Evolutionary conservation across 768 basidiomycete genomes (phyloP).

Genomic region (Termitomyces titanicus): DNA sequence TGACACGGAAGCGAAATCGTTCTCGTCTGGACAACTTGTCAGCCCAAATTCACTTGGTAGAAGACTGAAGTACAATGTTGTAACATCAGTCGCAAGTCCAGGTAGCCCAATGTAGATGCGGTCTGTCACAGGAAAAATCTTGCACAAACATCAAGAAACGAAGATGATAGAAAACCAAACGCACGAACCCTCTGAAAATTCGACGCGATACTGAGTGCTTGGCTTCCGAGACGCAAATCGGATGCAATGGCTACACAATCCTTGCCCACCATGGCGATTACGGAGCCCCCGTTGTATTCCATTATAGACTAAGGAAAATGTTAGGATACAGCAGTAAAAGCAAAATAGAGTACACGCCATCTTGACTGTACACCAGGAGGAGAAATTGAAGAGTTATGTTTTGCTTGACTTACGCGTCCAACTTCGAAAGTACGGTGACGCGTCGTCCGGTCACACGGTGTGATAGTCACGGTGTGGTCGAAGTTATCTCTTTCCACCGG

Average conservation of each 20-base stretch:
- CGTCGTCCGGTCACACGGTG: conserved; percentile 33
- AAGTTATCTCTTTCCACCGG: too few relatives aligned
- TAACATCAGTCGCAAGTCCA: conserved; percentile 91
- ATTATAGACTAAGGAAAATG: conserved; percentile 67
- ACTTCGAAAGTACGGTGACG: conserved; percentile 36
- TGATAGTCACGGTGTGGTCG: conserved; percentile 13
- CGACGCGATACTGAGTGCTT: conserved; percentile 79
- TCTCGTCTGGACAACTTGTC: conserved; percentile 59
- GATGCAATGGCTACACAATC: conserved; percentile 98
- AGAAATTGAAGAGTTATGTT: conserved; percentile 1
- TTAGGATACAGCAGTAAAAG: conserved; percentile 8
- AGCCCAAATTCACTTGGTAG: conserved; percentile 8
- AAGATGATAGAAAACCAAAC: background rate
- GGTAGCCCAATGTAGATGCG: conserved; percentile 88
- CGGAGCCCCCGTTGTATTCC: conserved; percentile 96
- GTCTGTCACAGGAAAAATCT: conserved; percentile 96
- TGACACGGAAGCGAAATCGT: conserved; percentile 88
- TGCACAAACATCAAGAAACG: conserved; percentile 10
- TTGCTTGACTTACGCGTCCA: conserved; percentile 27
- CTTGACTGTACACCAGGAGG: conserved; percentile 18
- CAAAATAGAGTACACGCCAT: conserved; percentile 32
- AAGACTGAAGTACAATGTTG: conserved; percentile 61
- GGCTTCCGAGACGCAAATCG: conserved; percentile 87
- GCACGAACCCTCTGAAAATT: conserved; percentile 88
- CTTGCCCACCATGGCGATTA: conserved; percentile 98